A percentile compares a stretch with the other conserved stretches of the same genome.
Conservation (phyloP, 129 eudicot species). For the Centella asiatica region DNA sequence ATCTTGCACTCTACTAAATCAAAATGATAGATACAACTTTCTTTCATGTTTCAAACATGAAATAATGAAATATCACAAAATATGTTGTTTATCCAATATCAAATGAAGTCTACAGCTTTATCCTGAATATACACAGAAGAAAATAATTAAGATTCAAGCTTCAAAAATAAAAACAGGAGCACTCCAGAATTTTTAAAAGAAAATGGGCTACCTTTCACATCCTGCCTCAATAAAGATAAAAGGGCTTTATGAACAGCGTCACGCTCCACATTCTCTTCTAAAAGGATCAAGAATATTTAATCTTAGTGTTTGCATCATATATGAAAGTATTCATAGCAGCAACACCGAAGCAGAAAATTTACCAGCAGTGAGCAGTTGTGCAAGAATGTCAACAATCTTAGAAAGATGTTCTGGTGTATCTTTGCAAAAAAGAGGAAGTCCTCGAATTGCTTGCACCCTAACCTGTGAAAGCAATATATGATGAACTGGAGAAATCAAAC, state of each 20-base stretch:
- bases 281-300: conserved; percentile 15
- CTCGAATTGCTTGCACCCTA: conserved; percentile 94
- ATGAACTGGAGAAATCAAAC: conserved; percentile 9
- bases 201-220: conserved; percentile 58
- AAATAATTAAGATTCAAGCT: neutral
- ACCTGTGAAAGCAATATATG: conserved; percentile 30
- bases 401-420: conserved; percentile 93
- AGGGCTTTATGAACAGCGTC: conserved; percentile 95
- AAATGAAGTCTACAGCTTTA: neutral
- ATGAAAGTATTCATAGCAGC: neutral
- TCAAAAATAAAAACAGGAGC: neutral
- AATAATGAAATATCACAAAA: neutral
- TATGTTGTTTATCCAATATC: neutral
- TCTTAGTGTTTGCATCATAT: conserved; percentile 9
- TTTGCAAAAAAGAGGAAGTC: conserved; percentile 94
- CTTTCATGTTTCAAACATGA: neutral
- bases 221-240: conserved; percentile 82
- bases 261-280: conserved; percentile 94
- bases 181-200: neutral
- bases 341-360: conserved; percentile 9
- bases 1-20: neutral
- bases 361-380: conserved; percentile 91
- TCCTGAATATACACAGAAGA: neutral
- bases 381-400: conserved; percentile 90
- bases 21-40: neutral